Conservation (phyloP, 305 asterid species). For the Plantago rigida region DNA sequence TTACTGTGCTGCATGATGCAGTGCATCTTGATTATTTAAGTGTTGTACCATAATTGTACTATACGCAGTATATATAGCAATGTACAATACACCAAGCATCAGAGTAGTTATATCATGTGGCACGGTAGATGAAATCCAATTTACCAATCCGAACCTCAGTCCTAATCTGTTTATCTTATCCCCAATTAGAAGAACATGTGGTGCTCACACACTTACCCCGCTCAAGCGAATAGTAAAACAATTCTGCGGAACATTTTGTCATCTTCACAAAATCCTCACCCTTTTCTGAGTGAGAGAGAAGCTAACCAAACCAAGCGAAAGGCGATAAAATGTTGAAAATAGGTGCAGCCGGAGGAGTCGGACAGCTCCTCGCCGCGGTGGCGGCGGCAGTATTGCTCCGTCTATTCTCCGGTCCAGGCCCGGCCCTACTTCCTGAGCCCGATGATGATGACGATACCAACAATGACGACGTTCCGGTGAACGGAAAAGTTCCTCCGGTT, state of each 20-base stretch:
- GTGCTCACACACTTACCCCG: neutral
- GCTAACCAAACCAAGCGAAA: neutral
- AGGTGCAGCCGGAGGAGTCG: slow-evolving; percentile 68
- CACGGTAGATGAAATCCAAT: too few species aligned
- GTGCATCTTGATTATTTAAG: too few species aligned
- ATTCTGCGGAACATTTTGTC: neutral
- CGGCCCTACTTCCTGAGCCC: slow-evolving; percentile 41
- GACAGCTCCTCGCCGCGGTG: slow-evolving; percentile 71
- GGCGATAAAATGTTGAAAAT: slow-evolving; percentile 42
- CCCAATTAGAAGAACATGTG: neutral
- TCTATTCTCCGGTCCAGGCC: slow-evolving; percentile 59
- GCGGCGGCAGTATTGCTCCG: slow-evolving; percentile 84
- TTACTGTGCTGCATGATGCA: too few species aligned
- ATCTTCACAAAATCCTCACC: neutral
- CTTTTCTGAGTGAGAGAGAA: neutral
- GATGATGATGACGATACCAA: slow-evolving; percentile 31
- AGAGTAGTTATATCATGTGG: too few species aligned
- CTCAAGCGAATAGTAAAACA: neutral
- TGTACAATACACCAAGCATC: too few species aligned
- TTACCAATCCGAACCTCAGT: too few species aligned
- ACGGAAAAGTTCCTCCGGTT: slow-evolving; percentile 61
- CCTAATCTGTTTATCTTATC: neutral
- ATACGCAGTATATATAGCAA: too few species aligned
- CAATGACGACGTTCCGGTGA: slow-evolving; percentile 30
- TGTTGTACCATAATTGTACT: too few species aligned